Evolutionary conservation across 2,329 filamentous ascomycete species (phyloP), one percentile per base, ranked within the genome.

Genomic region (Aspergillus sp.): DNA sequence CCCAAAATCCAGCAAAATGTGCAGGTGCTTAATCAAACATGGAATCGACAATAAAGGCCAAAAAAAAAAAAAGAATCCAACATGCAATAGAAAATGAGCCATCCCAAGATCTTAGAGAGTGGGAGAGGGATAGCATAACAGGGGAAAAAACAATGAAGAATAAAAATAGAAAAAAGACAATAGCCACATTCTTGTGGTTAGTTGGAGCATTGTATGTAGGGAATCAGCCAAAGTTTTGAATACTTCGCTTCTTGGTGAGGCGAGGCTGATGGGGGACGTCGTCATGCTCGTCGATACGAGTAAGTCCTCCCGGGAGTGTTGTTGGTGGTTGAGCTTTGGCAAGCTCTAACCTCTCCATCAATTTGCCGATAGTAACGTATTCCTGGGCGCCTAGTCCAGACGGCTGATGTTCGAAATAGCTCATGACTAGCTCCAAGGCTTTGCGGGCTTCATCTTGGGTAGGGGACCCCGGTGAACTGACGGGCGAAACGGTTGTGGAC

Each of bases 371-470:
- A 3, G 87, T 85, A 62, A 90, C 74, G 71, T 89, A 93, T 62
- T 97, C 93, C 47, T 91, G 84, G 68, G 95, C 90, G 15, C 90
- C 85, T 33, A 91, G 84, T 1, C 87, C 88, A 0, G 81, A 76
- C 12, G 87, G 85, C 64, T 89, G 84, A 59, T 87, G 87, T 66
- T 91, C 84, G 71, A 97, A 89, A 70, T 93, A 96, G 59, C 78
- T 88, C 71, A 96, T 84, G 19, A 97, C 85, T 2, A 93, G 87
- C 67, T 93, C 88, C 4, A 96, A 83, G 1, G 93, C 93, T 52
- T 86, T 84, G 40, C 90, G 84, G 4, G 93, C 93, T 72, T 98
- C 92, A 66, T 97, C 92, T 64, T 92, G 90, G 0, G 88, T 91
- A 0, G 89, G 90, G 2, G 89, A 89, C 27, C 76, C 83, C 1